These are phyloP conservation scores for Eutrema yunnanense DNA, from an alignment of 345 rosid genomes.

Conservation along the genomic window DNA sequence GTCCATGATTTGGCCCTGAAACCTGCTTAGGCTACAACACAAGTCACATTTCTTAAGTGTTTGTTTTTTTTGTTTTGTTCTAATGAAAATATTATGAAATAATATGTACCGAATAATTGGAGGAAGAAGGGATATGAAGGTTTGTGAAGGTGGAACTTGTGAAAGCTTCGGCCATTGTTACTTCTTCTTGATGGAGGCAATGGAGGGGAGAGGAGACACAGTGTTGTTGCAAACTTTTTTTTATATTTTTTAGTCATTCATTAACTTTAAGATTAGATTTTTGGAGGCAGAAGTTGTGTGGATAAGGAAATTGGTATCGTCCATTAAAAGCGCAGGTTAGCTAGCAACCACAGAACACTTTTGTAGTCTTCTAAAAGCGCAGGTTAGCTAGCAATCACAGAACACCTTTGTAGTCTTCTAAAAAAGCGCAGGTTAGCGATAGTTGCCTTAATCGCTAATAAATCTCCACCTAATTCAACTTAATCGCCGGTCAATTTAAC, in stretches of 20 bases:
- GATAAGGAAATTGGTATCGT: slow-evolving; percentile 48
- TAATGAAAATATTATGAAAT: background rate
- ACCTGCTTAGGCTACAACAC: slow-evolving; percentile 38
- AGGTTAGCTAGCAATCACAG: background rate
- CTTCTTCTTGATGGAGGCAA: slow-evolving; percentile 2
- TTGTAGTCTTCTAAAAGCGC: background rate
- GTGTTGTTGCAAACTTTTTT: background rate
- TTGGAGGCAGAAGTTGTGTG: slow-evolving; percentile 19
- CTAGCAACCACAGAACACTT: background rate
- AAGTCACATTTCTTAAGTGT: background rate
- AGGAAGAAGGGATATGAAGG: slow-evolving; percentile 26
- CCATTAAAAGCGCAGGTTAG: slow-evolving; percentile 21
- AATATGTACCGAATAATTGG: slow-evolving; percentile 5
- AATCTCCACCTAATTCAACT: background rate
- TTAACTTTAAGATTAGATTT: background rate
- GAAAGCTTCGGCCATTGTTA: slow-evolving; percentile 51
- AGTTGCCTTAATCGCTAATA: background rate
- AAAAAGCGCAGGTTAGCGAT: slow-evolving; percentile 2
- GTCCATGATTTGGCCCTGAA: slow-evolving; percentile 33
- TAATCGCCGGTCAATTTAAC: background rate
- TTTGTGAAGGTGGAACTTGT: slow-evolving; percentile 41
- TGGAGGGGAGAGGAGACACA: background rate
- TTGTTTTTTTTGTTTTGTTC: background rate
- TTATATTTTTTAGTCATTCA: background rate
- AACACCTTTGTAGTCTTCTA: background rate